These are phyloP conservation scores for Collariella sp. DNA, from an alignment of 495 filamentous ascomycete genomes.

Conservation along the genomic window DNA sequence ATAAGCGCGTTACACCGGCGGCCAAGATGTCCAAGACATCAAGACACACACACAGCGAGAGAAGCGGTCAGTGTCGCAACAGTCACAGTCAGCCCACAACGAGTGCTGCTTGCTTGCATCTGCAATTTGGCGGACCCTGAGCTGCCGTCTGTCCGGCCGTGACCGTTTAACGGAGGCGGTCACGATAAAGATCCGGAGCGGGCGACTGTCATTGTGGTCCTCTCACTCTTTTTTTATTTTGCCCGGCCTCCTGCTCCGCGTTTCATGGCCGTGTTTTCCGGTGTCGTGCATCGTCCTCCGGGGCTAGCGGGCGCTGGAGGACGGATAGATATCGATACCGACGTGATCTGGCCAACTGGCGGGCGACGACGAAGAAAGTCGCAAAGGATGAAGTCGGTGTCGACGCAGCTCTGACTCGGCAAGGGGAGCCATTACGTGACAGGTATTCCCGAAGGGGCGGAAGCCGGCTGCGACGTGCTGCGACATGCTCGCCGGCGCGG, in stretches of 20 bases:
- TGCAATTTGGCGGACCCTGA: not conserved
- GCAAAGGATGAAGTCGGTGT: not conserved
- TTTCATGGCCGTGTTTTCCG: conserved; percentile 2
- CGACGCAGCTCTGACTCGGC: conserved; percentile 27
- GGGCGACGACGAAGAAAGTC: not conserved
- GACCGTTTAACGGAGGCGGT: not conserved
- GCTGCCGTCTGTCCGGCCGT: conserved; percentile 1
- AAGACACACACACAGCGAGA: not conserved
- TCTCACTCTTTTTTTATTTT: not conserved
- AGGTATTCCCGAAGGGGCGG: conserved; percentile 35
- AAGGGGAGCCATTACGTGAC: conserved; percentile 45
- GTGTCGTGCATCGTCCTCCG: not conserved
- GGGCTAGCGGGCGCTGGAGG: not conserved
- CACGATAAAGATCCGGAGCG: conserved; percentile 10
- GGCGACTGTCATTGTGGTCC: not conserved
- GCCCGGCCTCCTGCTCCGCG: not conserved
- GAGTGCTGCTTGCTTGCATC: not conserved
- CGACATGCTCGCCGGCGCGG: conserved; percentile 6
- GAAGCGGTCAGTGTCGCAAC: not conserved
- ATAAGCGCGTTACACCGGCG: too few species aligned
- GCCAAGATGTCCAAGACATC: not conserved
- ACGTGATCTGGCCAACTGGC: not conserved
- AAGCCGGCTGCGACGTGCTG: conserved; percentile 21
- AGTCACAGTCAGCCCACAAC: not conserved
- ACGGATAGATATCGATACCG: not conserved